A percentile compares a stretch with the other conserved stretches of the same genome.
phyloP scores from a whole-genome alignment of 2,329 filamentous ascomycete genomes.

The Sporothrix dimorphospora region DNA sequence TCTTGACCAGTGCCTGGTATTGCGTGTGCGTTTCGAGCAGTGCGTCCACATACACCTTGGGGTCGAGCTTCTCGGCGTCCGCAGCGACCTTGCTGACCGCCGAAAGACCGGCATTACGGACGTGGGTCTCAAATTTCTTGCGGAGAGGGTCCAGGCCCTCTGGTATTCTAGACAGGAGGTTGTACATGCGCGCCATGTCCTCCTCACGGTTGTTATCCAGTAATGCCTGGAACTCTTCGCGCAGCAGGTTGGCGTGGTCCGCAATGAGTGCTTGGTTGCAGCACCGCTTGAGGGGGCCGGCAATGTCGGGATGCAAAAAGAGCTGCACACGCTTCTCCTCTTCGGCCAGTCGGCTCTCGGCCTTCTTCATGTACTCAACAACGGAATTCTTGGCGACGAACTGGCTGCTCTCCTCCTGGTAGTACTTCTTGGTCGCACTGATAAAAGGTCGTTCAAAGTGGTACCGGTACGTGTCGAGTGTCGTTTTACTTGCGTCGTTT shows the following conservation, averaged over 20 bases:
- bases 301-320: constrained; percentile 90
- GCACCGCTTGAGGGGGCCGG: constrained; percentile 77
- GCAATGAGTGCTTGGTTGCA: constrained; percentile 90
- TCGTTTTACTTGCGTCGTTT: constrained; percentile 88
- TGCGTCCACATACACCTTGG: constrained; percentile 95
- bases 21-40: constrained; percentile 92
- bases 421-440: constrained; percentile 80
- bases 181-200: constrained; percentile 96
- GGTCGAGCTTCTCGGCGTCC: constrained; percentile 87
- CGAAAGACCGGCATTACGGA: constrained; percentile 82
- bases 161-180: constrained; percentile 82
- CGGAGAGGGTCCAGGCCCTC: constrained; percentile 90
- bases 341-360: constrained; percentile 83
- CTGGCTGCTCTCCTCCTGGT: constrained; percentile 86
- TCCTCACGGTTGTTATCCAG: constrained; percentile 94
- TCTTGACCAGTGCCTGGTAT: constrained; percentile 88
- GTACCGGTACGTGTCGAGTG: constrained; percentile 88
- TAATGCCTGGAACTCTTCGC: constrained; percentile 93
- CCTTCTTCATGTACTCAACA: constrained; percentile 99
- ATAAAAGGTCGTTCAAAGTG: constrained; percentile 95
- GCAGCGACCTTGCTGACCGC: constrained; percentile 90
- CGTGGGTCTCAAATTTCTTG: constrained; percentile 86
- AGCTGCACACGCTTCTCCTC: constrained; percentile 92
- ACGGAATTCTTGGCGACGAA: constrained; percentile 97
- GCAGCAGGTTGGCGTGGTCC: constrained; percentile 80